These are phyloP conservation scores for Graphilbum sp. DNA, from an alignment of 2,329 filamentous ascomycete genomes.

Conservation along the genomic window DNA sequence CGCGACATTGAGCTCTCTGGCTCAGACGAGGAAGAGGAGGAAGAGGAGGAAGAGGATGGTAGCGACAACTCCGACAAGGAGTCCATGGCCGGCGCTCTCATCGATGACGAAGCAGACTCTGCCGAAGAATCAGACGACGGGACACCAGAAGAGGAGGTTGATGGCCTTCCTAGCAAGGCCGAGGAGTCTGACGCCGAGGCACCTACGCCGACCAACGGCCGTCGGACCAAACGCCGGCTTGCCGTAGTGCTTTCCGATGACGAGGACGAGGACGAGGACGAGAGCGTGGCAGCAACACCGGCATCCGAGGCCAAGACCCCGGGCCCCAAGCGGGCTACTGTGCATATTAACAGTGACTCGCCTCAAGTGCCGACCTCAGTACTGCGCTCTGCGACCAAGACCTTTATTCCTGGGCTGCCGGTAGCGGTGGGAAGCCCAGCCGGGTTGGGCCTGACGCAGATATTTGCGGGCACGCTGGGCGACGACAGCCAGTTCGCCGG, in stretches of 20 bases:
- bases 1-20: constrained; percentile 9
- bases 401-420: constrained; percentile 52
- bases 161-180: background rate
- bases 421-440: constrained; percentile 35
- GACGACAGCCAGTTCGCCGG: constrained; percentile 39
- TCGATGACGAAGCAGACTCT: constrained; percentile 8
- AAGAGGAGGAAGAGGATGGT: constrained; percentile 2
- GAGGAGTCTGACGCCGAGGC: background rate
- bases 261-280: constrained; percentile 40
- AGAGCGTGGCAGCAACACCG: background rate
- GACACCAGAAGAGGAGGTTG: constrained; percentile 14
- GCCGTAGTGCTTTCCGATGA: constrained; percentile 44
- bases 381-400: constrained; percentile 51
- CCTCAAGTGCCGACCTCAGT: constrained; percentile 45
- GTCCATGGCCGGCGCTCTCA: constrained; percentile 11
- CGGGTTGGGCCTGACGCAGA: constrained; percentile 67
- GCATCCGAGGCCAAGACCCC: constrained; percentile 24
- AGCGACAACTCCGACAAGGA: constrained; percentile 14
- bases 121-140: constrained; percentile 17
- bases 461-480: constrained; percentile 71
- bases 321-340: constrained; percentile 23
- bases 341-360: constrained; percentile 22
- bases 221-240: constrained; percentile 32
- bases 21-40: constrained; percentile 8
- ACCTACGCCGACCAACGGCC: constrained; percentile 9